These are phyloP conservation scores for Agapanthus africanus DNA, from an alignment of 106 monocot species.

Conservation along the genomic window DNA sequence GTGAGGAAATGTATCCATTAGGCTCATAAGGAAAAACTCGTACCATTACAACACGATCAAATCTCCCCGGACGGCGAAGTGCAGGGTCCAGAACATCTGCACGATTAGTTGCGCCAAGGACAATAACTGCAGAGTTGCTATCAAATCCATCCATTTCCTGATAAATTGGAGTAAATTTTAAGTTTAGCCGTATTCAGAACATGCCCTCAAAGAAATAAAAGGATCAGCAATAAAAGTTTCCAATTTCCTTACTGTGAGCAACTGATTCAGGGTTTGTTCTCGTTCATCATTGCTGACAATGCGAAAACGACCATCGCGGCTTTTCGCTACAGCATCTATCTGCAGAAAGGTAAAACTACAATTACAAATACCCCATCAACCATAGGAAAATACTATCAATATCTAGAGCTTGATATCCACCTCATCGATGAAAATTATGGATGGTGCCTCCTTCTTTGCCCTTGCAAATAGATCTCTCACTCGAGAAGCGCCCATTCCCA, in stretches of 20 bases:
- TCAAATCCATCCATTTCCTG: constrained; percentile 99
- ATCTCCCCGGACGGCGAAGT: constrained; percentile 98
- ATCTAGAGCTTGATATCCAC: constrained; percentile 18
- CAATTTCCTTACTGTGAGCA: constrained; percentile 72
- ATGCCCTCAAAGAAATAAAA: not conserved
- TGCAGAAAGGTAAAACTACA: constrained; percentile 24
- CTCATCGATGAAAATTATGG: constrained; percentile 98
- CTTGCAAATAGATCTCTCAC: constrained; percentile 97
- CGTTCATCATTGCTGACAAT: constrained; percentile 99
- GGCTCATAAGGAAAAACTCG: constrained; percentile 5
- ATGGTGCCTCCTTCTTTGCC: constrained; percentile 95
- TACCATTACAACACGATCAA: constrained; percentile 98
- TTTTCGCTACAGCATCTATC: constrained; percentile 99
- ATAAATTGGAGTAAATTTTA: not conserved
- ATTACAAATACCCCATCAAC: not conserved
- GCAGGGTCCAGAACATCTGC: constrained; percentile 97
- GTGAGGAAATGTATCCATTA: not conserved
- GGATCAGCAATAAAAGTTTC: not conserved
- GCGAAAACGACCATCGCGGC: constrained; percentile 92
- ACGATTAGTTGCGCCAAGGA: constrained; percentile 96
- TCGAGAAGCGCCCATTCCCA: constrained; percentile 98
- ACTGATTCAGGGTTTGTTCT: constrained; percentile 94
- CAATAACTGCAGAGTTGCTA: constrained; percentile 90
- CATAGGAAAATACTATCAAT: not conserved
- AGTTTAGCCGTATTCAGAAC: not conserved